Percentiles rank a stretch among this genome's conserved stretches.
Conservation (phyloP, 352 stramenopile genomes). For the Phytophthora fragariaefolia region DNA sequence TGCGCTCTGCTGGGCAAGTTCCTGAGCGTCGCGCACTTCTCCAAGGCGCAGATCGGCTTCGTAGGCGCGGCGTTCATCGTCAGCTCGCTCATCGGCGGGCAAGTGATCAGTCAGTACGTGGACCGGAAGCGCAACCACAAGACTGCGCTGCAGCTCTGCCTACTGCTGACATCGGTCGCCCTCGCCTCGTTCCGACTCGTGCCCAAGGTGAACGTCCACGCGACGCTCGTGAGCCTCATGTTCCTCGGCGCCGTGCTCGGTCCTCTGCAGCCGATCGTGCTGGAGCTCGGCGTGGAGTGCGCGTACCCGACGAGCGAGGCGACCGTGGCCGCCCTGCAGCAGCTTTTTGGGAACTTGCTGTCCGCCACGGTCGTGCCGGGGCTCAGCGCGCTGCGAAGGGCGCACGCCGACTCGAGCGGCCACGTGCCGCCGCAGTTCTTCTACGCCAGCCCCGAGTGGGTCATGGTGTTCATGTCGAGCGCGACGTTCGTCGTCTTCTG, state of each 20-base stretch:
- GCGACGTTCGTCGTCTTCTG: slow-evolving; percentile 57
- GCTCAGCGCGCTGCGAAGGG: slow-evolving; percentile 51
- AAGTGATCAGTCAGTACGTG: slow-evolving; percentile 74
- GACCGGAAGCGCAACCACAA: slow-evolving; percentile 69
- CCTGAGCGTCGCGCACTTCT: slow-evolving; percentile 62
- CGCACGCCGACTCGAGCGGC: slow-evolving; percentile 35
- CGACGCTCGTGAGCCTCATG: slow-evolving; percentile 48
- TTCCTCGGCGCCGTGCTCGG: slow-evolving; percentile 67
- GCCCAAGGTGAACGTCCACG: slow-evolving; percentile 38
- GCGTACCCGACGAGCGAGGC: slow-evolving; percentile 78
- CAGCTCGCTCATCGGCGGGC: slow-evolving; percentile 67
- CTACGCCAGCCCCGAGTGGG: slow-evolving; percentile 59
- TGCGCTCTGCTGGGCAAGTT: slow-evolving; percentile 78
- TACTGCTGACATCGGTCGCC: slow-evolving; percentile 52
- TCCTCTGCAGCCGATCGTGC: slow-evolving; percentile 69
- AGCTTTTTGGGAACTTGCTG: slow-evolving; percentile 82
- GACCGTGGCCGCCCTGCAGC: slow-evolving; percentile 75
- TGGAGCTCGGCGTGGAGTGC: slow-evolving; percentile 78
- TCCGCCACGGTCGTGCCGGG: slow-evolving; percentile 67
- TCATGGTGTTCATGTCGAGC: slow-evolving; percentile 52
- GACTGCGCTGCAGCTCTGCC: slow-evolving; percentile 57
- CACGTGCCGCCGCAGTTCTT: slow-evolving; percentile 46
- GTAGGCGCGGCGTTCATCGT: slow-evolving; percentile 78
- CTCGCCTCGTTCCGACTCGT: slow-evolving; percentile 59
- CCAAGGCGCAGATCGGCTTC: slow-evolving; percentile 66